A percentile compares a stretch with the other conserved stretches of the same genome.
Conservation (phyloP, 139 green algal genomes). For the Pseudopediastrum boryanum region DNA sequence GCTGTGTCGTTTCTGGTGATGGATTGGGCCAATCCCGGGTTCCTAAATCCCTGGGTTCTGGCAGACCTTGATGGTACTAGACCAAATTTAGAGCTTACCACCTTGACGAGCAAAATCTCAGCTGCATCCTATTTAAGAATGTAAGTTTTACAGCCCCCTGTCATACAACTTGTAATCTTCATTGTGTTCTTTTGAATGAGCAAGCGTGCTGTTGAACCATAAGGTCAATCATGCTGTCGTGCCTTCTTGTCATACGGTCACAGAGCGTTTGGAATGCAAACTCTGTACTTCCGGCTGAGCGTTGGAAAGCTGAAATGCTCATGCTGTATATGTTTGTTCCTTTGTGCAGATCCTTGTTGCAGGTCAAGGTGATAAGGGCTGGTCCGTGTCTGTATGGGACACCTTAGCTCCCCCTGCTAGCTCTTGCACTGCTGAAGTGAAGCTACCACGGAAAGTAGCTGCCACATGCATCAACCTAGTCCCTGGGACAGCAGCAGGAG, state of each 20-base stretch:
- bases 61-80: no score
- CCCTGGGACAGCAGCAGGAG: slow-evolving; percentile 16
- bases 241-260: neutral
- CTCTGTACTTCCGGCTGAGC: neutral
- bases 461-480: slow-evolving; percentile 39
- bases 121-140: no score
- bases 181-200: neutral
- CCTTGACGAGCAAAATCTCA: no score
- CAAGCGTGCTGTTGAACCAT: neutral
- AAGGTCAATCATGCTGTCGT: neutral
- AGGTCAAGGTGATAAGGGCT: slow-evolving; percentile 52
- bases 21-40: no score
- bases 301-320: neutral
- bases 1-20: no score
- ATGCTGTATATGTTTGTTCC: neutral
- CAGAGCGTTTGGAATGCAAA: neutral
- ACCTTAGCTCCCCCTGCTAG: slow-evolving; percentile 47
- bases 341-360: slow-evolving; percentile 53
- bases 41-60: no score
- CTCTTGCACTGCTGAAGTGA: slow-evolving; percentile 55
- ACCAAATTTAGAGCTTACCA: no score
- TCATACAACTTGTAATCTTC: neutral
- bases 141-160: no score
- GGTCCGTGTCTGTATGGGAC: slow-evolving; percentile 75
- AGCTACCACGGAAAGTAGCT: slow-evolving; percentile 18